Evolutionary conservation across 2,329 filamentous ascomycete species (phyloP).

Genomic region (Grosmannia serpens): DNA sequence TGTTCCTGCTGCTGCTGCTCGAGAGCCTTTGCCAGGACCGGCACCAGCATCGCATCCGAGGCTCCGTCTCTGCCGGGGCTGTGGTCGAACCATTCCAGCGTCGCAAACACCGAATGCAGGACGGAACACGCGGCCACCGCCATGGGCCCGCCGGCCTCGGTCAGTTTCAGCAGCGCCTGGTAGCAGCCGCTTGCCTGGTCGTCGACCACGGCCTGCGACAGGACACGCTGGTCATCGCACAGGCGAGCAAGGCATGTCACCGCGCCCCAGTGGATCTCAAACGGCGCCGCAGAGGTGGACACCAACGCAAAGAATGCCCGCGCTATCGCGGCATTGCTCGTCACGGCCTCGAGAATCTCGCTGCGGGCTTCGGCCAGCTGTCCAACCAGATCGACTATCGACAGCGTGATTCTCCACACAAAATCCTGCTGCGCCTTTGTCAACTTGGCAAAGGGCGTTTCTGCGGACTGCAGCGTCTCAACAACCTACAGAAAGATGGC

Average conservation of each 20-base stretch:
- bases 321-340: conserved; percentile 34
- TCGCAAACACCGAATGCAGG: conserved; percentile 50
- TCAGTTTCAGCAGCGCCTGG: conserved; percentile 36
- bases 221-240: conserved; percentile 37
- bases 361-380: conserved; percentile 47
- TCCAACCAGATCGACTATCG: conserved; percentile 40
- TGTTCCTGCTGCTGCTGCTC: conserved; percentile 14
- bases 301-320: conserved; percentile 44
- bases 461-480: conserved; percentile 25
- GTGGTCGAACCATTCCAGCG: conserved; percentile 40
- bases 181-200: conserved; percentile 31
- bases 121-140: conserved; percentile 48
- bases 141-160: conserved; percentile 32
- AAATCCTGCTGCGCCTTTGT: conserved; percentile 41
- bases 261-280: conserved; percentile 33
- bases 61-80: conserved; percentile 34
- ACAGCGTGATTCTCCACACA: conserved; percentile 41
- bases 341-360: conserved; percentile 46
- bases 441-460: conserved; percentile 32
- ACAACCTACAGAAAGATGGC: background rate
- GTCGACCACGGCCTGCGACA: conserved; percentile 43
- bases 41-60: conserved; percentile 39
- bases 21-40: conserved; percentile 29
- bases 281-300: conserved; percentile 25
- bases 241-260: conserved; percentile 46